phyloP scores from a whole-genome alignment of 495 filamentous ascomycete genomes.

The Thozetella sp. region DNA sequence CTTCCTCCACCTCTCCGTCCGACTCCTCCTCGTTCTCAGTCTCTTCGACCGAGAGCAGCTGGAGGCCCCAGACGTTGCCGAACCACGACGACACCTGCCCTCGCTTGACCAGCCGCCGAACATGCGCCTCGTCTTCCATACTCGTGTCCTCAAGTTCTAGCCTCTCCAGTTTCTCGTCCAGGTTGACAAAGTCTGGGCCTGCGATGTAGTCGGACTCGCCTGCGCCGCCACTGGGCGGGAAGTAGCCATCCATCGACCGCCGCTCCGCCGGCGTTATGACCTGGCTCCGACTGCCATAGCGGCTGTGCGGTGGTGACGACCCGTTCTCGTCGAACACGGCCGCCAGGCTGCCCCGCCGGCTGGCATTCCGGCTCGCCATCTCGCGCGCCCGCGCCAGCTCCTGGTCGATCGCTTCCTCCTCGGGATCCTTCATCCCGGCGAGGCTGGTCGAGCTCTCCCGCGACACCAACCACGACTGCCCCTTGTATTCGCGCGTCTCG shows the following conservation, averaged over 20 bases:
- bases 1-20: slow-evolving; percentile 34
- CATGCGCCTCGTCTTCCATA: slow-evolving; percentile 54
- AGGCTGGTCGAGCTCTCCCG: slow-evolving; percentile 73
- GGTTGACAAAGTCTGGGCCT: slow-evolving; percentile 64
- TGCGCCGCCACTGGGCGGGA: slow-evolving; percentile 12
- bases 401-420: slow-evolving; percentile 44
- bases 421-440: slow-evolving; percentile 46
- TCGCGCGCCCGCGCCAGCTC: slow-evolving; percentile 40
- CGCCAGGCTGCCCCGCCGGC: slow-evolving; percentile 30
- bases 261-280: slow-evolving; percentile 33
- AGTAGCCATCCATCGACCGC: slow-evolving; percentile 19
- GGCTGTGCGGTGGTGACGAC: slow-evolving; percentile 36
- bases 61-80: slow-evolving; percentile 74
- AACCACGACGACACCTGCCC: slow-evolving; percentile 78
- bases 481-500: slow-evolving; percentile 74
- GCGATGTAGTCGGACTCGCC: slow-evolving; percentile 33
- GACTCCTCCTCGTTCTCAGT: slow-evolving; percentile 44
- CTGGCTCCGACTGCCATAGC: slow-evolving; percentile 38
- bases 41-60: slow-evolving; percentile 71
- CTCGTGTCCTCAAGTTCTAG: slow-evolving; percentile 33
- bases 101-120: slow-evolving; percentile 55
- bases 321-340: slow-evolving; percentile 31
- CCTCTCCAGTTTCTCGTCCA: slow-evolving; percentile 48
- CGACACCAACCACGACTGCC: slow-evolving; percentile 76
- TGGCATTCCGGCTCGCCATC: slow-evolving; percentile 30